Base-by-base conservation (phyloP, 2,329 filamentous ascomycete species). In the Apiospora marii region DNA sequence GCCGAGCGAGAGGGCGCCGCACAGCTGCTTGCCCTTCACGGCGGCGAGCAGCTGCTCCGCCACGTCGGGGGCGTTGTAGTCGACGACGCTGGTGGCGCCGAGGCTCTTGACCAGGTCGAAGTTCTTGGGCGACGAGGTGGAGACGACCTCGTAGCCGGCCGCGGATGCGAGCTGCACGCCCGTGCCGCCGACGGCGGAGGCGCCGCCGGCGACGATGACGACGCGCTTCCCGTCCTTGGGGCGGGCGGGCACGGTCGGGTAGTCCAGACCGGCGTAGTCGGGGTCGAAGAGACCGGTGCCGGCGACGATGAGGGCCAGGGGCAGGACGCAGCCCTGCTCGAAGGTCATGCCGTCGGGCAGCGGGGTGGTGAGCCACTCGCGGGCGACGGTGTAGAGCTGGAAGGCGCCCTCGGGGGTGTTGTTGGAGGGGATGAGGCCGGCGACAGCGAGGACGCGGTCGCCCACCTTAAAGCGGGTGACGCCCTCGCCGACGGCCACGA, bases 1-100 rank as follows among this genome's bases (percentile, higher is more conserved):
- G 30, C 53, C 53, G 53, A 61, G 53, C 53, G 53, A 61, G 16
- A 61, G 53, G 27, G 53, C 53, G 6, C 53, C 53, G 30, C 22
- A 16, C 2, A 61, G 19, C 30, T 24, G 13, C 12, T 16, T 13
- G 8, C 64, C 69, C 5, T 13, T n/a, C 22, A 58, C 34, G 13
- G 70, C 71, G 13, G 34, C 53, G 7, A 69, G 43, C 27, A 68
- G 51, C 22, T 70, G 58, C 12, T 49, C 46, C 7, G 51, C 53
- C 2, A 72, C 71, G 48, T 16, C 19, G 8, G 69, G 53, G 3
- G 41, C 30, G 2, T 69, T 27, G 64, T 74, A 85, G 77, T 85
- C 82, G 73, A 84, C 84, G 1, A 75, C 78, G 19, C 76, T 75
- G 19, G 78, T 80, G 0, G 83, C 83, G 37, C 84, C 84, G 48